These are phyloP conservation scores for Jasminum sambac DNA, from an alignment of 257 asterid species.

Conservation along the genomic window DNA sequence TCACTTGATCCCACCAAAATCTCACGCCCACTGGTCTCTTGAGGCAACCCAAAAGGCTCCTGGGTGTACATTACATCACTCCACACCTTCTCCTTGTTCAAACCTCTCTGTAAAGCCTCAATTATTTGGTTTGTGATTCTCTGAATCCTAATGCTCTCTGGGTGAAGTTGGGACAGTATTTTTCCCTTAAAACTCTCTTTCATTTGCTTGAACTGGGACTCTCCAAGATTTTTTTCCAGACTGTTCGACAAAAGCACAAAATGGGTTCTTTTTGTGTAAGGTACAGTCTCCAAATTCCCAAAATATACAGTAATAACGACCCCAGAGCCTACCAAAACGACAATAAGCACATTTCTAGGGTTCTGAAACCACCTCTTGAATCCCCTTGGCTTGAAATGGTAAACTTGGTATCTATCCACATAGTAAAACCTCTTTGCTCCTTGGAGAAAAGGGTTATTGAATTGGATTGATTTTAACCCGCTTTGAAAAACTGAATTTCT, in stretches of 20 bases:
- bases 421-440: slow-evolving; percentile 76
- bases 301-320: slow-evolving; percentile 57
- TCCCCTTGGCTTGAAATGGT: slow-evolving; percentile 78
- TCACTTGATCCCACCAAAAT: slow-evolving; percentile 39
- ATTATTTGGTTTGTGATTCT: slow-evolving; percentile 66
- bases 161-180: slow-evolving; percentile 85
- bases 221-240: slow-evolving; percentile 67
- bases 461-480: slow-evolving; percentile 29
- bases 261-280: slow-evolving; percentile 82
- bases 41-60: slow-evolving; percentile 24
- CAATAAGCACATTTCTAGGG: slow-evolving; percentile 45
- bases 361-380: slow-evolving; percentile 60
- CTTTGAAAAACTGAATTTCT: slow-evolving; percentile 41
- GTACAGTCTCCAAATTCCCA: slow-evolving; percentile 84
- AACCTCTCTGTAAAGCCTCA: slow-evolving; percentile 73
- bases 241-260: slow-evolving; percentile 66
- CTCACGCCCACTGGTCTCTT: slow-evolving; percentile 34
- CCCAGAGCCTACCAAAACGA: slow-evolving; percentile 64
- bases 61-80: slow-evolving; percentile 64
- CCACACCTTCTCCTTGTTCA: slow-evolving; percentile 77
- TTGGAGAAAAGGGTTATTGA: slow-evolving; percentile 41
- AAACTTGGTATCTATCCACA: slow-evolving; percentile 51
- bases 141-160: slow-evolving; percentile 78
- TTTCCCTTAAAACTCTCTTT: slow-evolving; percentile 58
- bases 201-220: slow-evolving; percentile 52